Percentiles rank a stretch among this genome's conserved stretches.
Evolutionary conservation across 176 grass and related monocot genomes (phyloP).

Genomic region (Luzula sylvatica): DNA sequence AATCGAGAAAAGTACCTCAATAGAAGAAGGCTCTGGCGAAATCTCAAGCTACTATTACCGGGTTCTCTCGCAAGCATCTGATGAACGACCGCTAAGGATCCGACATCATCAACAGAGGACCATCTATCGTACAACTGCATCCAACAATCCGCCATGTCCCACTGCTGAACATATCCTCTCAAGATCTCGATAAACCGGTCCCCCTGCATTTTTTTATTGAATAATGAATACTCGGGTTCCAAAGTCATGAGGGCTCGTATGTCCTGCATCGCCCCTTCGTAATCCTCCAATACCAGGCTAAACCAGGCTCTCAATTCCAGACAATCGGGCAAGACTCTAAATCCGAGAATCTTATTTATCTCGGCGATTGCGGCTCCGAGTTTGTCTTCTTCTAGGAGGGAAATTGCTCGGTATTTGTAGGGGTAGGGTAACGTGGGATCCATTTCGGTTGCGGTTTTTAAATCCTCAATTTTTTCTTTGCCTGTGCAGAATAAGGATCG

Average conservation of each 20-base stretch:
- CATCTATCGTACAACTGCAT: slow-evolving; percentile 93
- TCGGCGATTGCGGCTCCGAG: slow-evolving; percentile 49
- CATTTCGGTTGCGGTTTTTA: slow-evolving; percentile 45
- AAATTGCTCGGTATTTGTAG: slow-evolving; percentile 69
- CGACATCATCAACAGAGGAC: slow-evolving; percentile 86
- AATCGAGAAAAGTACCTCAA: slow-evolving; percentile 46
- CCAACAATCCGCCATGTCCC: slow-evolving; percentile 98
- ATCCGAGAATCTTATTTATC: slow-evolving; percentile 65
- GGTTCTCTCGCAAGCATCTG: slow-evolving; percentile 85
- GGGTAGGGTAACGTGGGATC: slow-evolving; percentile 73
- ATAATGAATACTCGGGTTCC: slow-evolving; percentile 73
- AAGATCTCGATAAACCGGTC: slow-evolving; percentile 76
- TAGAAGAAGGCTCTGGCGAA: slow-evolving; percentile 83
- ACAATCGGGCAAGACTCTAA: slow-evolving; percentile 67
- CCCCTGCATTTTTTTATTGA: slow-evolving; percentile 75
- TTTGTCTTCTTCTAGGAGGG: slow-evolving; percentile 65
- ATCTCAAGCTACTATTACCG: slow-evolving; percentile 78
- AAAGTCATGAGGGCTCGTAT: slow-evolving; percentile 60
- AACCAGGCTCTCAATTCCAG: slow-evolving; percentile 91
- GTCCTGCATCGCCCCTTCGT: slow-evolving; percentile 59
- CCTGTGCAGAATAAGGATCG: slow-evolving; percentile 60
- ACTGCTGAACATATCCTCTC: slow-evolving; percentile 47
- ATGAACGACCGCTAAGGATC: slow-evolving; percentile 82
- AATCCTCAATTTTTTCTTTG: slow-evolving; percentile 70
- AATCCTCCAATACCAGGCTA: slow-evolving; percentile 51